Base-by-base conservation (phyloP, 2,329 filamentous ascomycete genomes). In the Cladosporium velox region DNA sequence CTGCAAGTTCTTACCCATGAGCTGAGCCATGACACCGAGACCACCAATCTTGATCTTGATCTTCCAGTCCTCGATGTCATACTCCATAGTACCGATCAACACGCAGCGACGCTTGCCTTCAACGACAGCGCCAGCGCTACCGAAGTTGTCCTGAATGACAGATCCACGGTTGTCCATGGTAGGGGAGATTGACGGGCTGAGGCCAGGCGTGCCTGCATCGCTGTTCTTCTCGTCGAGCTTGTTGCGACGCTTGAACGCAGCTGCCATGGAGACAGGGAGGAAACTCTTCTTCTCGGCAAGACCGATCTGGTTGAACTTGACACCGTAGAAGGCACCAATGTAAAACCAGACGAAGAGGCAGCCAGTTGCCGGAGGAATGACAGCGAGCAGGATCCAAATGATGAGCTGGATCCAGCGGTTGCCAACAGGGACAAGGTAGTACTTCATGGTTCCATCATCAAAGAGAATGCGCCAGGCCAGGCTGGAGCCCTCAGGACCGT, bases 21-120 rank as follows among this genome's bases (percentile, higher is more conserved):
- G 78, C 70, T 88, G 86, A 38, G 88, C 87, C 88, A 90, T 90
- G 67, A 90, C 88, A 75, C 88, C 88, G 4, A 90, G 80, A 67
- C 88, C 88, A 67, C 88, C 88, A 57, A 90, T 90, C 77, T 90
- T 90, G 77, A 90, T 87, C 76, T 89, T 90, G 77, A 90, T 88
- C 4, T 78, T 82, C 86, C 88, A 90, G 73, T 90, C 88, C 65
- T 88, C 86, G 67, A 90, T 90, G 68, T 90, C 87, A 76, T 90
- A 90, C 75, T 90, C 88, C 86, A 90, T 89, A 7, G 88, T 90
- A 14, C 87, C 88, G 63, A 90, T 88, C 26, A 90, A 81, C 2
- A 89, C 85, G 35, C 84, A 89, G n/a, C 85, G 79, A 30, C 75
- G 70, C 65, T 74, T 74, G 63, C 63, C 63, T 35, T 65, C 63